Base-by-base conservation (phyloP, 345 rosid genomes). In the Microthlaspi erraticum region DNA sequence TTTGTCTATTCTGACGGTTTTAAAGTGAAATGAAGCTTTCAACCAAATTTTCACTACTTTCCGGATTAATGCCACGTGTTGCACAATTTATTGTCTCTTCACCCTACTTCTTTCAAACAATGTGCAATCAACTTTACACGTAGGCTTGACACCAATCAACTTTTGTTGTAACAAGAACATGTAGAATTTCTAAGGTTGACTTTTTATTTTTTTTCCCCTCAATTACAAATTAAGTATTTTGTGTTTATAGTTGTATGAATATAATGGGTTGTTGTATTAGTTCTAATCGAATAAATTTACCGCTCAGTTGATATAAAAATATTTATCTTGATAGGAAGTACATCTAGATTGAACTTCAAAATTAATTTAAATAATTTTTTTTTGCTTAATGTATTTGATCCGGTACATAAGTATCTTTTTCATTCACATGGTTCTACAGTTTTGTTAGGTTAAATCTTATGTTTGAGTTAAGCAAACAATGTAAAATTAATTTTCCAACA, bases 1-100 rank as follows among this genome's bases (percentile, higher is more conserved):
- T 54, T 67, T 7, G 64, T 68, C 64, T 67, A 53, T 18, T 43
- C 54, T 55, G 44, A 55, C 71, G 52, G 39, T 67, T 55, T 16
- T 39, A 60, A 39, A 39, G 39, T 38, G 18, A 39, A 16, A 52
- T 29, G 31, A 53, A 39, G 34, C 48, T 41, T 66, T 42, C 19
- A 17, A 17, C 9, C 3, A 10, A 26, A 2, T 26, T 11, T 26
- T 68, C n/a, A 43, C 6, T 14, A 18, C 20, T 19, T 43, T 36
- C 53, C 26, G 10, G 44, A 17, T n/a, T 10, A 12, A 56, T 68
- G 55, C 37, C 37, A 68, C 37, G 45, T 68, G 56, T 34, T 56
- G 20, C 37, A 19, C 32, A 68, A 20, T 19, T 19, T 18, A 32
- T 43, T 18, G n/a, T 42, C 29, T 29, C 8, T 12, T 43, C 2